Base-by-base conservation (phyloP, 176 grass and related monocot species). In the Oryza punctata region DNA sequence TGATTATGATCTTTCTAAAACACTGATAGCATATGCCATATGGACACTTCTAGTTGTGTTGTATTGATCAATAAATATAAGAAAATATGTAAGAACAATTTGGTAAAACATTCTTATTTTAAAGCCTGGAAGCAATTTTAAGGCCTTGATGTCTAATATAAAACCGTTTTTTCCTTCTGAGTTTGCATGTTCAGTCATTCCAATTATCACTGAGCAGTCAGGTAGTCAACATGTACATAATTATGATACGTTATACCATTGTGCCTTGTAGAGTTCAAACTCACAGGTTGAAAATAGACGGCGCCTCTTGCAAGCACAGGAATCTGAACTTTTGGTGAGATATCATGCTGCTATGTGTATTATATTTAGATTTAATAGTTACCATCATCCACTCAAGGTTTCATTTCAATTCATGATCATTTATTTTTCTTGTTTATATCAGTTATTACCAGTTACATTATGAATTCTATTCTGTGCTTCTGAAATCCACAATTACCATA, bases 271-370 rank as follows among this genome's bases (percentile, higher is more conserved):
- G 91, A 29, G 49, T 84, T 85, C 52, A 12, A 87, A 64, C 4
- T 81, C 73, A 2, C 72, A 72, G 33, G 49, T 73, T 41, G 72
- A 71, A 67, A 80, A 77, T 28, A 87, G 60, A 46, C 54, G 70
- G 69, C 10, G 54, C 37, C 32, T 91, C 26, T 84, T 97, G 78
- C 69, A 93, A 88, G 78, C 74, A 69, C 94, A 91, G 75, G 81
- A 91, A 89, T 79, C 25, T 52, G 81, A 97, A 91, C 82, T 97
- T 71, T 23, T 32, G 75, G 91, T 93, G 86, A 93, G 81, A 71
- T 69, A 70, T 50, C 82, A 77, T 76, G 43, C 38, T 65, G 3
- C 16, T 69, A 24, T 61, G 45, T 71, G 13, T 72, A 66, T 33
- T 76, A 60, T 65, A 44, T 59, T 78, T 27, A 75, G 46, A 18